Evolutionary conservation across 768 basidiomycete species (phyloP).

Genomic region (Auricularia cornea): DNA sequence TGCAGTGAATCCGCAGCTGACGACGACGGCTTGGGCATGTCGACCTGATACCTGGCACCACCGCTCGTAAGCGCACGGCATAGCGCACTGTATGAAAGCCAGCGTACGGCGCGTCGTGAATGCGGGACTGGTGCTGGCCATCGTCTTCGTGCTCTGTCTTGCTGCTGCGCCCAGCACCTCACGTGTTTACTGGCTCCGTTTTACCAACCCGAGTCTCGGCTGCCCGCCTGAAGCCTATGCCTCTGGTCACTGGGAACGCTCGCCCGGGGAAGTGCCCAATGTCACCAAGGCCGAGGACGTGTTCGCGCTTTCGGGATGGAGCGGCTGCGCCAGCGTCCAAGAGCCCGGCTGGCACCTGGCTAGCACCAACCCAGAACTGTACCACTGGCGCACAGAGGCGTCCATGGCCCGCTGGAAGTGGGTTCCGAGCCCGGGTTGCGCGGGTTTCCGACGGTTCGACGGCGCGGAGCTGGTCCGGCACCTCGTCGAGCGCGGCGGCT

Average conservation of each 20-base stretch:
- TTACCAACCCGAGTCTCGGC: not conserved
- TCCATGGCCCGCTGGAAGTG: constrained; percentile 19
- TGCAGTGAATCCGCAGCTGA: too few relatives aligned
- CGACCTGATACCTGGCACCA: too few relatives aligned
- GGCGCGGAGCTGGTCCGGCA: constrained; percentile 40
- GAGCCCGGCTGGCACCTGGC: constrained; percentile 60
- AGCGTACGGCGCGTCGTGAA: too few relatives aligned
- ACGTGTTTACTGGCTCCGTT: not conserved
- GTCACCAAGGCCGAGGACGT: constrained; percentile 37
- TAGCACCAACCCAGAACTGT: constrained; percentile 32
- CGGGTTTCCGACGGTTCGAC: constrained; percentile 31
- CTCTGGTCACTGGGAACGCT: not conserved
- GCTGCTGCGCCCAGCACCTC: too few relatives aligned
- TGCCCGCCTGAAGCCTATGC: not conserved
- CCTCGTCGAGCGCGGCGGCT: constrained; percentile 60
- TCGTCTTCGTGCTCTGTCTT: too few relatives aligned
- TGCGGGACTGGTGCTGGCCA: too few relatives aligned
- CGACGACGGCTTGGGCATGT: too few relatives aligned
- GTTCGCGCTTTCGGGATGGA: constrained; percentile 43
- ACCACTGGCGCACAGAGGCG: constrained; percentile 29
- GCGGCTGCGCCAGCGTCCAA: constrained; percentile 54
- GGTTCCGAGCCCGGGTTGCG: constrained; percentile 24
- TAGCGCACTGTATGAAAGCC: too few relatives aligned
- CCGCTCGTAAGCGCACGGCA: too few relatives aligned
- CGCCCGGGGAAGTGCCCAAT: not conserved